phyloP scores from a whole-genome alignment of 2,329 filamentous ascomycete genomes.

The Onygenales sp. region DNA sequence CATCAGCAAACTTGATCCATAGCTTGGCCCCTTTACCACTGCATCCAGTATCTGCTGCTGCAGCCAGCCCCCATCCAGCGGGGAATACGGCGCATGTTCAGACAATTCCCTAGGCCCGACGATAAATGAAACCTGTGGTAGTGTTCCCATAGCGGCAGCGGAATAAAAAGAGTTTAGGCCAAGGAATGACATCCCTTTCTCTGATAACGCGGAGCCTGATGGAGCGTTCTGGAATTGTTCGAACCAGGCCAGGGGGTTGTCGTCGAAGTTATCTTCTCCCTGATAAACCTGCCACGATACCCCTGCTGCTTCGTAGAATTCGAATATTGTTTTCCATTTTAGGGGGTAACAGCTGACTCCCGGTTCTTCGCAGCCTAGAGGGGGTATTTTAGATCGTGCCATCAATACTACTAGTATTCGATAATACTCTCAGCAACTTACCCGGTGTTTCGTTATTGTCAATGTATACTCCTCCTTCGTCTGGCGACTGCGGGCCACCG shows the following conservation, averaged over 20 bases:
- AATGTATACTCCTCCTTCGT: slow-evolving; percentile 39
- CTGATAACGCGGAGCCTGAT: slow-evolving; percentile 31
- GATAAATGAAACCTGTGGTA: slow-evolving; percentile 45
- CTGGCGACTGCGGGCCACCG: slow-evolving; percentile 33
- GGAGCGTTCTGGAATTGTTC: slow-evolving; percentile 41
- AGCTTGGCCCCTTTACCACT: slow-evolving; percentile 41
- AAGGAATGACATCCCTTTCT: slow-evolving; percentile 39
- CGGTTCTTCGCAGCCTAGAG: slow-evolving; percentile 32
- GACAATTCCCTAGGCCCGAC: slow-evolving; percentile 42
- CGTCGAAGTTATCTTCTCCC: slow-evolving; percentile 44
- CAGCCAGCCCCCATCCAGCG: slow-evolving; percentile 47
- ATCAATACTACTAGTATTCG: background rate
- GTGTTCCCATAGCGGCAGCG: slow-evolving; percentile 40
- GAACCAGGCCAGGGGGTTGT: slow-evolving; percentile 47
- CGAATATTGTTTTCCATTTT: slow-evolving; percentile 45
- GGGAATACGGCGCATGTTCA: slow-evolving; percentile 45
- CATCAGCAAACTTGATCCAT: slow-evolving; percentile 40
- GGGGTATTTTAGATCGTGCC: background rate
- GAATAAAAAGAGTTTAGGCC: slow-evolving; percentile 43
- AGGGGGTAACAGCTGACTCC: slow-evolving; percentile 45
- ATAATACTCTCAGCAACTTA: slow-evolving; percentile 10
- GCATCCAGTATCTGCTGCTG: slow-evolving; percentile 45
- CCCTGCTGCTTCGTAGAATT: slow-evolving; percentile 40
- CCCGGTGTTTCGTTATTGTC: slow-evolving; percentile 44
- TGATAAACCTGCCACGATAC: slow-evolving; percentile 45